Conservation (phyloP, 2,329 filamentous ascomycete genomes). For the Aspergillus floridensis region DNA sequence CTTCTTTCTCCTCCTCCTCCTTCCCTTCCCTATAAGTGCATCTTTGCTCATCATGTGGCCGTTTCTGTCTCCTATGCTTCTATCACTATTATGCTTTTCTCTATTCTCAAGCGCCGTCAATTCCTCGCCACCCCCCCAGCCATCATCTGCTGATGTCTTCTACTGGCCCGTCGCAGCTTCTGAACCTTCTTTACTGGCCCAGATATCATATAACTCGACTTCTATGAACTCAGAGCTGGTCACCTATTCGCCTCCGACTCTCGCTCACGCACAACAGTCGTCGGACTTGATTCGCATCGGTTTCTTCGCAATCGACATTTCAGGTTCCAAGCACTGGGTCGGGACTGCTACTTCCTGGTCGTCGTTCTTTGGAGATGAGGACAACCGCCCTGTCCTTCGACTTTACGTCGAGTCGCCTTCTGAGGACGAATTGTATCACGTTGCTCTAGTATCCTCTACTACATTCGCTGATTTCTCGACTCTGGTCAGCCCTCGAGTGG, state of each 20-base stretch:
- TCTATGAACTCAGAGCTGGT: conserved; percentile 36
- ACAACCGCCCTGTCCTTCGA: conserved; percentile 33
- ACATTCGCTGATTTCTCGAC: conserved; percentile 17
- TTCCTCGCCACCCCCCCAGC: conserved; percentile 16
- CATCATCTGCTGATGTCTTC: conserved; percentile 33
- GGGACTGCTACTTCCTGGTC: conserved; percentile 41
- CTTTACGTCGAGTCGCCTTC: conserved; percentile 39
- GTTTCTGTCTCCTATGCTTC: conserved; percentile 13
- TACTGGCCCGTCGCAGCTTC: conserved; percentile 37
- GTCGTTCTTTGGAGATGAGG: conserved; percentile 25
- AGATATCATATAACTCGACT: conserved; percentile 41
- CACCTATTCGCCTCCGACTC: conserved; percentile 39
- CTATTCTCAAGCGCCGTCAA: conserved; percentile 16
- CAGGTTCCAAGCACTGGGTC: conserved; percentile 39
- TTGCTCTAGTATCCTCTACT: conserved; percentile 34
- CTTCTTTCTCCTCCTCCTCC: too few species aligned
- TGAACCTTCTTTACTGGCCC: conserved; percentile 38
- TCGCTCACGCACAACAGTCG: conserved; percentile 12
- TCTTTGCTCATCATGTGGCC: conserved; percentile 14
- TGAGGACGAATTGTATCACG: conserved; percentile 40
- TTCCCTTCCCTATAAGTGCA: background rate
- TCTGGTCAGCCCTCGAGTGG: conserved; percentile 25
- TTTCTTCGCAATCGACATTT: conserved; percentile 43
- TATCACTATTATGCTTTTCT: conserved; percentile 13
- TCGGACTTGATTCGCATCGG: conserved; percentile 55